phyloP scores from a whole-genome alignment of 331 rosid species.

The Rosa hybrid region DNA sequence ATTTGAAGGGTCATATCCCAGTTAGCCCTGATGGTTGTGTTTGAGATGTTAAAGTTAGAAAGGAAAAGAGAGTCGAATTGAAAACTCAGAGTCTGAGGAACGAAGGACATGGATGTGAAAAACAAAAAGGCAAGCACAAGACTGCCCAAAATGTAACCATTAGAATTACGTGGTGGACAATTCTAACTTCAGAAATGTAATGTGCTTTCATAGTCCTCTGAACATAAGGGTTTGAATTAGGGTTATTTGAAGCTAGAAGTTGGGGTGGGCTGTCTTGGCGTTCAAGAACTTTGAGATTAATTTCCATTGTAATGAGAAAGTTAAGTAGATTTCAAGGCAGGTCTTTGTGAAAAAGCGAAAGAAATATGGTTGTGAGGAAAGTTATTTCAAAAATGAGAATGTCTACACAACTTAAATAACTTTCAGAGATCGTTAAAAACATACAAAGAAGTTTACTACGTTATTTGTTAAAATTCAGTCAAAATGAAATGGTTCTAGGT shows the following conservation, averaged over 20 bases:
- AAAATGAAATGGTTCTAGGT: not conserved
- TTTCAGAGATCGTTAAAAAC: not conserved
- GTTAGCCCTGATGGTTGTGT: not conserved
- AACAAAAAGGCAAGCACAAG: not conserved
- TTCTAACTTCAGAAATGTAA: not conserved
- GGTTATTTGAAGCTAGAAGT: not conserved
- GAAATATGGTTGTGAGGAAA: not conserved
- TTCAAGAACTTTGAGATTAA: not conserved
- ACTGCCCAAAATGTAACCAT: not conserved
- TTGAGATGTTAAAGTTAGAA: not conserved
- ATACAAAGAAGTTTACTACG: not conserved
- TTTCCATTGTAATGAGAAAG: not conserved
- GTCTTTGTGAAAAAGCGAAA: not conserved
- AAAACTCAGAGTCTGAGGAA: not conserved
- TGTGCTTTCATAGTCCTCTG: not conserved
- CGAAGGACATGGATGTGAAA: not conserved
- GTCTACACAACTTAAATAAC: not conserved
- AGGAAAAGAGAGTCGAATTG: not conserved
- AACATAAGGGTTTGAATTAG: not conserved
- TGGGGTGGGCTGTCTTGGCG: not conserved
- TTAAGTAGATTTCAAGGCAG: not conserved
- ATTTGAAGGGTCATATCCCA: not conserved
- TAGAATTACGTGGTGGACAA: not conserved
- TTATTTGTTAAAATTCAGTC: not conserved
- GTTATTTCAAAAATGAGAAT: not conserved